Evolutionary conservation across 768 basidiomycete genomes (phyloP), one percentile per base, ranked within the genome.

Genomic region (Chlorophyllum brunneum): DNA sequence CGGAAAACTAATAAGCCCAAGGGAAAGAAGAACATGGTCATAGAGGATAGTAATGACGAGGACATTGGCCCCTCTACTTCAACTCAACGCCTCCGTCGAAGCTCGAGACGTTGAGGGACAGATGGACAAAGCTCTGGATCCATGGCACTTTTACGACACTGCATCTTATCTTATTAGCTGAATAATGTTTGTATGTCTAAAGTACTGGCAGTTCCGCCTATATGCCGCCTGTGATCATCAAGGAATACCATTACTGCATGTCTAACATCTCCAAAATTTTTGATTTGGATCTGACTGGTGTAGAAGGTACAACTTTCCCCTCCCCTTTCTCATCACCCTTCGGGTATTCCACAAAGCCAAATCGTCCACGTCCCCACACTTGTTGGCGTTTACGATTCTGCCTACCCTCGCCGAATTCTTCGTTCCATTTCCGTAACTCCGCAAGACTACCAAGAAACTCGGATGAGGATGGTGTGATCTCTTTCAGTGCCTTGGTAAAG

Each of bases 371-470:
- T 22, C 94, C 95, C 81, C 94, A 93, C 29, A 87, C 85, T 60
- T 85, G 82, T 60, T 79, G 78, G 31, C 80, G 79, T 56, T 73
- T 84, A 47, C 78, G 80, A 31, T 85, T 80, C 56, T 74, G 79
- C 15, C 80, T 71, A 4, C 92, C 92, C 65, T 95, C 93, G 22
- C 95, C 94, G 66, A 93, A 95, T 64, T 95, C 89, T 41, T 94
- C 88, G 55, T 95, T 94, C 92, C 92, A 95, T 69, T 86, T 88
- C 38, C 86, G 79, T 38, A 93, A 71, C 51, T 88, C 87, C 1
- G 83, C 70, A 29, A 92, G 79, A 43, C 80, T 87, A 42, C 88
- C 88, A 2, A 89, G 70, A 10, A 81, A 75, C 67, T 95, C 94
- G 2, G 92, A 93, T 4, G 85, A 86, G 0, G 92, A 94, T 10